Evolutionary conservation across 2,329 filamentous ascomycete species (phyloP).

Genomic region (Fusarium sp.): DNA sequence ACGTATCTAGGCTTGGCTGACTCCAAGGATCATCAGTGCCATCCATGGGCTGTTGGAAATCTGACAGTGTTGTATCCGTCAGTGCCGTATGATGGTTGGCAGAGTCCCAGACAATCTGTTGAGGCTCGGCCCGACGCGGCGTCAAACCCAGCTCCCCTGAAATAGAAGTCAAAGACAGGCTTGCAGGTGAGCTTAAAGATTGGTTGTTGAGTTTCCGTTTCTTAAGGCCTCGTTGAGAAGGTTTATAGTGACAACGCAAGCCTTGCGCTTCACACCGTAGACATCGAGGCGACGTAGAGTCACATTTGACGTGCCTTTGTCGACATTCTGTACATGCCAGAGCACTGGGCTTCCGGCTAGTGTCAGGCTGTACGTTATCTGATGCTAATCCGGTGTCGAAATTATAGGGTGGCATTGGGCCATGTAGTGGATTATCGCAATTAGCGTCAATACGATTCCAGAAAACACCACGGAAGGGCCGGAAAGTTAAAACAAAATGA

Average conservation of each 20-base stretch:
- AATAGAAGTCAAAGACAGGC: neutral
- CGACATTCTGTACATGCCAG: constrained; percentile 16
- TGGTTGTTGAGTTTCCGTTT: neutral
- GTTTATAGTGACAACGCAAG: neutral
- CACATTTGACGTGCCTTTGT: constrained; percentile 12
- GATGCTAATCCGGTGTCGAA: neutral
- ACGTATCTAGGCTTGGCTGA: neutral
- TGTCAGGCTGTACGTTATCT: neutral
- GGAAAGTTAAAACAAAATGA: no score
- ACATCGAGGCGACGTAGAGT: neutral
- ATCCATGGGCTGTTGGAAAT: neutral
- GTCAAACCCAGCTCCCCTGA: neutral
- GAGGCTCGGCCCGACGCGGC: neutral
- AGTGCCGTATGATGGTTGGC: neutral
- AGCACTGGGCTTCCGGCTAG: constrained; percentile 4
- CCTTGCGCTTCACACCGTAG: constrained; percentile 6
- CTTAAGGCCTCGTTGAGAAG: constrained; percentile 11
- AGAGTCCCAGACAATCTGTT: constrained; percentile 27
- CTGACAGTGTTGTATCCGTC: neutral
- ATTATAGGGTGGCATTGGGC: neutral
- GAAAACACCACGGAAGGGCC: no score
- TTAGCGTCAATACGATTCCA: no score
- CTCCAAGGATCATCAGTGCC: neutral
- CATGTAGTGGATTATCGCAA: no score
- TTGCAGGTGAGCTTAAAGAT: neutral